A percentile compares a stretch with the other conserved stretches of the same genome.
These are phyloP conservation scores for Candida albicans DNA, from an alignment of 1,139 yeast genomes.

Conservation along the genomic window DNA sequence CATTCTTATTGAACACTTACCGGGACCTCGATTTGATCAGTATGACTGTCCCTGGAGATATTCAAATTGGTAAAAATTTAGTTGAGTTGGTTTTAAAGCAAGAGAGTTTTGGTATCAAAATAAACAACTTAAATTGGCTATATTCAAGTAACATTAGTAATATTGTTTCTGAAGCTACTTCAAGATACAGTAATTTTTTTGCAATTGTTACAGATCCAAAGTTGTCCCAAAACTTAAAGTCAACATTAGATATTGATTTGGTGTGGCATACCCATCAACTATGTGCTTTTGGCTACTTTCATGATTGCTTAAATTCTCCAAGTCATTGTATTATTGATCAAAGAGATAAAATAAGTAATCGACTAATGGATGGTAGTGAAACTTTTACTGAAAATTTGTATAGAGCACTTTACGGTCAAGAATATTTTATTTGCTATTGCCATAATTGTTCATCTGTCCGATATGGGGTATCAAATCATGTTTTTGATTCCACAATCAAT, in stretches of 20 bases:
- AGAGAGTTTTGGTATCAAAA: constrained; percentile 28
- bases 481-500: not conserved
- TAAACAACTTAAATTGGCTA: constrained; percentile 32
- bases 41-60: constrained; percentile 17
- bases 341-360: constrained; percentile 9
- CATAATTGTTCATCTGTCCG: constrained; percentile 9
- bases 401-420: constrained; percentile 9
- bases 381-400: constrained; percentile 14
- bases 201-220: constrained; percentile 8
- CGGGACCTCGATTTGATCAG: constrained; percentile 21
- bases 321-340: constrained; percentile 16
- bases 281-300: constrained; percentile 23
- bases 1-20: constrained; percentile 16
- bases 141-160: constrained; percentile 20
- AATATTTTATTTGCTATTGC: constrained; percentile 17
- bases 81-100: constrained; percentile 34
- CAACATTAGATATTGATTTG: constrained; percentile 40
- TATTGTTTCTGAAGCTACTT: constrained; percentile 21
- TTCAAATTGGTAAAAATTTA: constrained; percentile 27
- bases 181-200: constrained; percentile 30
- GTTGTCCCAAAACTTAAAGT: constrained; percentile 20
- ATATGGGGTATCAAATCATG: too few species aligned
- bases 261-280: constrained; percentile 44
- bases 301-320: constrained; percentile 16
- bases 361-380: constrained; percentile 9